A percentile compares a stretch with the other conserved stretches of the same genome.
These are phyloP conservation scores for Cynara cardunculus DNA, from an alignment of 129 eudicot genomes.

Conservation along the genomic window DNA sequence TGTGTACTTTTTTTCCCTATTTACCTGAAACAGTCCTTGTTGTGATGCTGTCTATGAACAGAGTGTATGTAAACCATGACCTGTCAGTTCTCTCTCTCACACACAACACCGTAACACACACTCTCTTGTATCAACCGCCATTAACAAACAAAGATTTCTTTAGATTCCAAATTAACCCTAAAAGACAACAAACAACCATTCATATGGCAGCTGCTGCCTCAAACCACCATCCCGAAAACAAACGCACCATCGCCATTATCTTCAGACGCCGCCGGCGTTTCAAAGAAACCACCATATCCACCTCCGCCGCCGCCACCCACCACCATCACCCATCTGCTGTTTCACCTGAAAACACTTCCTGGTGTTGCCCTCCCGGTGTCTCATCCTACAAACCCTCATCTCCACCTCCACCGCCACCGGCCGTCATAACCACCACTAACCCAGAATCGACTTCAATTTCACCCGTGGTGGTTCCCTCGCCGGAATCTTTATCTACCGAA, in stretches of 20 bases:
- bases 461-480: constrained; percentile 5
- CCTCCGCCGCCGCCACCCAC: constrained; percentile 42
- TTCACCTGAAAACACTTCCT: constrained; percentile 44
- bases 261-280: constrained; percentile 78
- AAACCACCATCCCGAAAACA: constrained; percentile 42
- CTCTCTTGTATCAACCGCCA: constrained; percentile 38
- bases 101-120: constrained; percentile 21
- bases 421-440: constrained; percentile 24
- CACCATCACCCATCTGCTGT: constrained; percentile 38
- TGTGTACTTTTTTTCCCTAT: background rate
- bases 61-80: constrained; percentile 14
- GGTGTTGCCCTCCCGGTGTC: constrained; percentile 46
- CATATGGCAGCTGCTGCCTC: constrained; percentile 61
- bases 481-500: constrained; percentile 11
- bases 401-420: constrained; percentile 28
- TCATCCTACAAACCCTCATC: constrained; percentile 37
- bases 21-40: background rate
- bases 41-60: constrained; percentile 22
- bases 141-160: constrained; percentile 27
- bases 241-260: constrained; percentile 40
- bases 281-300: constrained; percentile 76
- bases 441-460: constrained; percentile 7
- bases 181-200: constrained; percentile 28
- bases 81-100: constrained; percentile 23
- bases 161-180: constrained; percentile 42